A percentile compares a stretch with the other conserved stretches of the same genome.
Evolutionary conservation across 2,329 filamentous ascomycete genomes (phyloP).

Genomic region (Passalora sequoiae): DNA sequence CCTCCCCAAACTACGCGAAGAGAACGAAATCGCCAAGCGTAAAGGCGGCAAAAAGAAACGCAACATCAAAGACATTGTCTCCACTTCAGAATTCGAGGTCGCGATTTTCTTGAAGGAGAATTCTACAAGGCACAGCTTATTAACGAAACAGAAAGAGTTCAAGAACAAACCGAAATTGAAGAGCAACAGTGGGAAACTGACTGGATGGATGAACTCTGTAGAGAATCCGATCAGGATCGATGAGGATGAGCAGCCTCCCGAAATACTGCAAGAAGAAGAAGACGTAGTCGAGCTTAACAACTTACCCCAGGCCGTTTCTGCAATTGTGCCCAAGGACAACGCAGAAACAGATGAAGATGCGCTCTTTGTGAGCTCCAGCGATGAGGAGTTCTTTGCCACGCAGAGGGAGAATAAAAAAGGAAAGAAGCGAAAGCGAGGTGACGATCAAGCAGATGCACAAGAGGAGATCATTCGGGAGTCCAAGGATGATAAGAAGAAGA

Average conservation of each 20-base stretch:
- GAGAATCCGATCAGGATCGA: conserved; percentile 40
- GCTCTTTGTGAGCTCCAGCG: conserved; percentile 36
- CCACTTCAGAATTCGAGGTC: conserved; percentile 85
- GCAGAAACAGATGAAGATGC: conserved; percentile 28
- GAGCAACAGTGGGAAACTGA: conserved; percentile 45
- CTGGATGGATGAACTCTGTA: conserved; percentile 41
- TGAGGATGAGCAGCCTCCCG: conserved; percentile 46
- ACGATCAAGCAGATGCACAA: conserved; percentile 23
- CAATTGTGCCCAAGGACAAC: conserved; percentile 26
- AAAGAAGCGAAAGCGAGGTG: conserved; percentile 21
- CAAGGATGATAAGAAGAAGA: conserved; percentile 80
- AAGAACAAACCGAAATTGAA: conserved; percentile 40
- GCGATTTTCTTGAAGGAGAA: conserved; percentile 89
- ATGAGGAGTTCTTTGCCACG: conserved; percentile 33
- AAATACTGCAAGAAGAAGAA: conserved; percentile 52
- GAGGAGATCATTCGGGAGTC: conserved; percentile 23
- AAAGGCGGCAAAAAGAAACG: conserved; percentile 63
- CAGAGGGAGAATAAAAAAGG: conserved; percentile 26
- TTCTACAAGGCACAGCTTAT: conserved; percentile 74
- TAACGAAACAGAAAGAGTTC: conserved; percentile 77
- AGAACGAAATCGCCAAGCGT: conserved; percentile 56
- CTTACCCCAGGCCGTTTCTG: conserved; percentile 59
- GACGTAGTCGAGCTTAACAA: conserved; percentile 49
- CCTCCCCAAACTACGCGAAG: conserved; percentile 84
- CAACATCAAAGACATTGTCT: conserved; percentile 82